Evolutionary conservation across 1,139 yeast genomes (phyloP).

Genomic region (Pichia sp.): DNA sequence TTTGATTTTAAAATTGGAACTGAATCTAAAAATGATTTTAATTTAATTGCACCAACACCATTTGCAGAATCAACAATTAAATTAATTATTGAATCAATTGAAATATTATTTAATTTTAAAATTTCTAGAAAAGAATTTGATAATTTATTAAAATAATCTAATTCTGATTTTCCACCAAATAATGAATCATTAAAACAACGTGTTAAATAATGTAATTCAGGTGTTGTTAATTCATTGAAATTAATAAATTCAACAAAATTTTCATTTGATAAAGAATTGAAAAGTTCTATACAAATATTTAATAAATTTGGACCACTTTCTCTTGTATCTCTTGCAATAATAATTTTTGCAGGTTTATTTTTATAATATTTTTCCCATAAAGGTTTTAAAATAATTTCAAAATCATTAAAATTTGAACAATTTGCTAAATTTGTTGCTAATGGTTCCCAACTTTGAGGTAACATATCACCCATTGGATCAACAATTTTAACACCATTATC

Average conservation of each 20-base stretch:
- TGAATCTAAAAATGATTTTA: constrained; percentile 35
- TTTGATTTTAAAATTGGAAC: constrained; percentile 30
- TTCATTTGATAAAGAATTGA: constrained; percentile 39
- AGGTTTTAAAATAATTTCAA: constrained; percentile 30
- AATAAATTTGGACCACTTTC: constrained; percentile 70
- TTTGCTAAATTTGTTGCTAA: constrained; percentile 81
- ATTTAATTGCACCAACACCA: constrained; percentile 90
- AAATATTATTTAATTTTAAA: constrained; percentile 27
- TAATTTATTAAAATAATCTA: constrained; percentile 67
- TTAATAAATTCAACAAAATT: constrained; percentile 35
- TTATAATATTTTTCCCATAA: constrained; percentile 28
- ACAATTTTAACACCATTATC: constrained; percentile 97
- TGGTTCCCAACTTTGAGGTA: constrained; percentile 77
- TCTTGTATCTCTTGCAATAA: constrained; percentile 69
- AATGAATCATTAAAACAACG: constrained; percentile 57
- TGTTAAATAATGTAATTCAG: constrained; percentile 87
- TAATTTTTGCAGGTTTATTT: constrained; percentile 34
- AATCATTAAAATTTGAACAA: constrained; percentile 35
- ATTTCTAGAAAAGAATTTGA: constrained; percentile 29
- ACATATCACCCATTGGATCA: constrained; percentile 93
- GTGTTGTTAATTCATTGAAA: constrained; percentile 79
- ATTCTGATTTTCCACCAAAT: constrained; percentile 61
- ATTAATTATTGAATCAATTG: constrained; percentile 27
- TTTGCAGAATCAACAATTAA: constrained; percentile 84
- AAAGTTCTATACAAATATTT: constrained; percentile 61